Base-by-base conservation (phyloP, 78 protist genomes). In the Dictyostelium brefeldianum region DNA sequence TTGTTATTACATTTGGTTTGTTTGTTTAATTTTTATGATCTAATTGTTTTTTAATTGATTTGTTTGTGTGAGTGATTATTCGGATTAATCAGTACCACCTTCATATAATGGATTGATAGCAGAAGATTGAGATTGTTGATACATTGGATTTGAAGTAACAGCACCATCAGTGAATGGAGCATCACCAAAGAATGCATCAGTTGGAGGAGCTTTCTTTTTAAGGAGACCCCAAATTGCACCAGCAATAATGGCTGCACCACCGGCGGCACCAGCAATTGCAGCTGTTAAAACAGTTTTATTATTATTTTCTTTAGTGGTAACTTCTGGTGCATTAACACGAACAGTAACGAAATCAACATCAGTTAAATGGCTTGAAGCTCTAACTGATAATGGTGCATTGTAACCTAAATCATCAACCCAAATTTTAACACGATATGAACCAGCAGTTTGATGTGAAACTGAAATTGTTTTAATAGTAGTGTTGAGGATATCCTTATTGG, bases 201-300 rank as follows among this genome's bases (percentile, higher is more conserved):
- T 87, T 41, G 93, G 93, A 50, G 93, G 93, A 65, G 84, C 83
- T 4, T 67, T 5, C 18, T 31, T 56, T 51, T 27, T 74, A 27
- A 87, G 22, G 17, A 87, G 43, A 36, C 46, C 50, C 93, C 93
- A 87, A 31, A 69, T 41, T 64, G 71, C 93, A 12, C 71, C 81
- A 5, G 84, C 83, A n/a, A 87, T 64, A 36, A 87, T 65, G 20
- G 69, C 93, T 25, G 93, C 93, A 62, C 74, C 93, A 65, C 36
- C 93, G 1, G 73, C 84, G 0, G 93, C 83, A 77, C 74, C 93
- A 36, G 93, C 93, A 36, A 87, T 87, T 18, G 93, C 93, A n/a
- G 79, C 84, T 11, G 84, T 56, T n/a, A 87, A 74, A 12, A 87
- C 84, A 10, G 93, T 87, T 31, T 56, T 87, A 82, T 87, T 87